Percentiles rank a stretch among this genome's conserved stretches.
Conservation (phyloP, 208 protist genomes). For the Trichomonas gallinae region DNA sequence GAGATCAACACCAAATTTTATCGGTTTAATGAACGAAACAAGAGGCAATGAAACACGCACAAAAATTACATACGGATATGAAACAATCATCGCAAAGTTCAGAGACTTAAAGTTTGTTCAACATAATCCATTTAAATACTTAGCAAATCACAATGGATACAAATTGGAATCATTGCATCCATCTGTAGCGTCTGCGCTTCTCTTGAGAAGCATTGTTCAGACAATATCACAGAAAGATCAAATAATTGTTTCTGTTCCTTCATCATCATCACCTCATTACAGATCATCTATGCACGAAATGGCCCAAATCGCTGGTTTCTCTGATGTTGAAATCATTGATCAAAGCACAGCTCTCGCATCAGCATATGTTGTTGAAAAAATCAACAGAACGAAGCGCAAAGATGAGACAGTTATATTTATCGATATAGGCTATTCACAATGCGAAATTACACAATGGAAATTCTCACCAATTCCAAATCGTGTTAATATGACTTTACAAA, state of each 20-base stretch:
- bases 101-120: not conserved
- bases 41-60: not conserved
- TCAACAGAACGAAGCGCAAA: not conserved
- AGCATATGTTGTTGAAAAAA: not conserved
- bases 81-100: not conserved
- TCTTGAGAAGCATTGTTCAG: not conserved
- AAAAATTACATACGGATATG: not conserved
- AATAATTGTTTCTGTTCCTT: not conserved
- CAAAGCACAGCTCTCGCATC: not conserved
- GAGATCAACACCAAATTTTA: not conserved
- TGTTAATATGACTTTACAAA: not conserved
- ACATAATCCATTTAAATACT: slow-evolving; percentile 4
- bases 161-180: not conserved
- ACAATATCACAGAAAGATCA: not conserved
- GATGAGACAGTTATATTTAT: not conserved
- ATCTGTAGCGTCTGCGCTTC: not conserved
- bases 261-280: not conserved
- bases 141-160: not conserved
- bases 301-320: not conserved
- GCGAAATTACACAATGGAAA: not conserved
- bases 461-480: not conserved
- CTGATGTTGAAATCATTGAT: not conserved
- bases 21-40: not conserved
- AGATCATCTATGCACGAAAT: not conserved
- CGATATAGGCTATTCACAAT: not conserved